Conservation (phyloP, 345 rosid species). For the Dimocarpus longan region DNA sequence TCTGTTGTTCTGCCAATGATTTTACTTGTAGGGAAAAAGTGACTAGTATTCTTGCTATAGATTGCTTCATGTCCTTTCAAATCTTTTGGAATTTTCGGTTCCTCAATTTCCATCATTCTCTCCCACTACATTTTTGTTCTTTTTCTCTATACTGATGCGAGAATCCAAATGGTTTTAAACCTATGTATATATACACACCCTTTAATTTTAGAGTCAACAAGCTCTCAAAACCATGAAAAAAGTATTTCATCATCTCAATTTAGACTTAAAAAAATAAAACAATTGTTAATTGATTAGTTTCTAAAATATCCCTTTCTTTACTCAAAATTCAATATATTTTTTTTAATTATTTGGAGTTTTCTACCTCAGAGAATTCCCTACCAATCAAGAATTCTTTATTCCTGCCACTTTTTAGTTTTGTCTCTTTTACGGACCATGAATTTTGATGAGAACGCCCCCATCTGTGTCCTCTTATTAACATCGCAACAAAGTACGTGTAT, state of each 20-base stretch:
- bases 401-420: conserved; percentile 18
- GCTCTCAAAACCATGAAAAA: conserved; percentile 4
- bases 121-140: neutral
- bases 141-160: neutral
- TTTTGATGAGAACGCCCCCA: neutral
- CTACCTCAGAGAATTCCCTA: conserved; percentile 1
- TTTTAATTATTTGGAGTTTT: conserved; percentile 23
- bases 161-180: conserved; percentile 3
- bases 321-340: neutral
- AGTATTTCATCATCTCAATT: neutral
- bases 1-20: no score
- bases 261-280: neutral
- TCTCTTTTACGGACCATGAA: conserved; percentile 21
- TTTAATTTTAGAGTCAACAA: neutral
- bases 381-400: conserved; percentile 12
- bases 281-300: neutral
- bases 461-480: neutral
- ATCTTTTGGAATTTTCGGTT: neutral
- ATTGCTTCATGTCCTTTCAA: neutral
- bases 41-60: neutral
- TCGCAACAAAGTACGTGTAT: neutral
- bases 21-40: no score
- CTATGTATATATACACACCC: no score
- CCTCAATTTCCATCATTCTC: neutral
- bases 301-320: conserved; percentile 13